A percentile compares a stretch with the other conserved stretches of the same genome.
These are phyloP conservation scores for Lippia alba DNA, from an alignment of 305 asterid species.

Conservation along the genomic window DNA sequence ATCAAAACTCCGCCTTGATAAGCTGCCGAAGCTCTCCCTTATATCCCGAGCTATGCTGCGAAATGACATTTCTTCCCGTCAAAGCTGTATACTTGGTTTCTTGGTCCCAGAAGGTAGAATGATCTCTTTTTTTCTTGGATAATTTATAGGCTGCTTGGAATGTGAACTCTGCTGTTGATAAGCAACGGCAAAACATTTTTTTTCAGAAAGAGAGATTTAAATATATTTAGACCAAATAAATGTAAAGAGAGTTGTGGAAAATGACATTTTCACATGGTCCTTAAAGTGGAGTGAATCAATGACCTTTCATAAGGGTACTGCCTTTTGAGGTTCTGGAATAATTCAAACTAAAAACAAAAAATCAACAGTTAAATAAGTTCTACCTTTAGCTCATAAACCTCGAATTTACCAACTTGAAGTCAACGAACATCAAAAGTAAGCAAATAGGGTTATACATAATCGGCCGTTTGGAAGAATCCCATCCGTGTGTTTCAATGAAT, in stretches of 20 bases:
- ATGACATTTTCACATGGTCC: slow-evolving; percentile 49
- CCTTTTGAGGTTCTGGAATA: slow-evolving; percentile 44
- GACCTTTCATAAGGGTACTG: slow-evolving; percentile 40
- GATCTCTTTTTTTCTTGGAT: neutral
- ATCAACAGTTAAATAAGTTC: slow-evolving; percentile 23
- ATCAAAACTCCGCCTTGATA: slow-evolving; percentile 85
- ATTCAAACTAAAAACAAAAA: slow-evolving; percentile 38
- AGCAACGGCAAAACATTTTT: slow-evolving; percentile 29
- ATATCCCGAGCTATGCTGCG: slow-evolving; percentile 91
- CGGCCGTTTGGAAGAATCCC: slow-evolving; percentile 11
- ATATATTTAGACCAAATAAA: slow-evolving; percentile 21
- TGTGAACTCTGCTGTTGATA: slow-evolving; percentile 35
- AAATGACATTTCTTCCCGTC: slow-evolving; percentile 71
- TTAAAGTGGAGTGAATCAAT: slow-evolving; percentile 44
- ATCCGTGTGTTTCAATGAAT: neutral
- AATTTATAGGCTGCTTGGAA: slow-evolving; percentile 33
- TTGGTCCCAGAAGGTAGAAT: slow-evolving; percentile 27
- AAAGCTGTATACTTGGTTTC: slow-evolving; percentile 32
- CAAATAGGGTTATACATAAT: slow-evolving; percentile 19
- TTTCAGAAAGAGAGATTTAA: slow-evolving; percentile 17
- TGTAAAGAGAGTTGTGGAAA: slow-evolving; percentile 39
- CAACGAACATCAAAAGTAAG: slow-evolving; percentile 22
- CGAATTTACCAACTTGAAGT: slow-evolving; percentile 1
- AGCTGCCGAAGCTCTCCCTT: slow-evolving; percentile 84
- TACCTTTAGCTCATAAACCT: slow-evolving; percentile 25